Percentiles rank a stretch among this genome's conserved stretches.
Evolutionary conservation across 2,329 filamentous ascomycete genomes (phyloP).

Genomic region (Pseudogymnoascus pannorum): DNA sequence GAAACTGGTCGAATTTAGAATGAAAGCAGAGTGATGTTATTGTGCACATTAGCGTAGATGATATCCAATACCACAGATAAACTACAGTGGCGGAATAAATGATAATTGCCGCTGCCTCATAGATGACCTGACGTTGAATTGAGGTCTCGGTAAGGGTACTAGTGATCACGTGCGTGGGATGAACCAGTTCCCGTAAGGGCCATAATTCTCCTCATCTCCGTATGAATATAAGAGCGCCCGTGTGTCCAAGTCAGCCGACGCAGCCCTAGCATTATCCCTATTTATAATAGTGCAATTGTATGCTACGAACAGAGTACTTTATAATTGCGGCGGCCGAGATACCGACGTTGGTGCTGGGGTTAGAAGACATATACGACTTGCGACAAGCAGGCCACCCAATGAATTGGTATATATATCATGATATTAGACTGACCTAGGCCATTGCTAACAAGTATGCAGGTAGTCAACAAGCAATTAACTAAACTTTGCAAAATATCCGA

Average conservation of each 20-base stretch:
- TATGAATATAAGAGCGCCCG: conserved; percentile 5
- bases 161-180: conserved; percentile 2
- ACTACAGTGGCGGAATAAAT: background rate
- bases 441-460: background rate
- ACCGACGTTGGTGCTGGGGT: conserved; percentile 4
- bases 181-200: conserved; percentile 1
- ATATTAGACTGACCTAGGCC: conserved; percentile 8
- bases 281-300: conserved; percentile 8
- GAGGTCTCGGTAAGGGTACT: conserved; percentile 3
- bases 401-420: conserved; percentile 8
- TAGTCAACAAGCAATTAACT: conserved; percentile 8
- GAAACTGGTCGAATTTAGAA: background rate
- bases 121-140: conserved; percentile 3
- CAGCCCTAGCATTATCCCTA: conserved; percentile 5
- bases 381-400: conserved; percentile 3
- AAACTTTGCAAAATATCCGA: conserved; percentile 14
- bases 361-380: background rate
- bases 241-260: conserved; percentile 4
- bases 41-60: conserved; percentile 9
- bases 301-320: background rate
- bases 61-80: conserved; percentile 9
- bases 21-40: conserved; percentile 1
- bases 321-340: conserved; percentile 2
- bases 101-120: background rate
- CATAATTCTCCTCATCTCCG: conserved; percentile 8